Percentiles rank a stretch among this genome's conserved stretches.
These are phyloP conservation scores for Eimeria acervulina DNA, from an alignment of 169 alveolate genomes.

Conservation along the genomic window DNA sequence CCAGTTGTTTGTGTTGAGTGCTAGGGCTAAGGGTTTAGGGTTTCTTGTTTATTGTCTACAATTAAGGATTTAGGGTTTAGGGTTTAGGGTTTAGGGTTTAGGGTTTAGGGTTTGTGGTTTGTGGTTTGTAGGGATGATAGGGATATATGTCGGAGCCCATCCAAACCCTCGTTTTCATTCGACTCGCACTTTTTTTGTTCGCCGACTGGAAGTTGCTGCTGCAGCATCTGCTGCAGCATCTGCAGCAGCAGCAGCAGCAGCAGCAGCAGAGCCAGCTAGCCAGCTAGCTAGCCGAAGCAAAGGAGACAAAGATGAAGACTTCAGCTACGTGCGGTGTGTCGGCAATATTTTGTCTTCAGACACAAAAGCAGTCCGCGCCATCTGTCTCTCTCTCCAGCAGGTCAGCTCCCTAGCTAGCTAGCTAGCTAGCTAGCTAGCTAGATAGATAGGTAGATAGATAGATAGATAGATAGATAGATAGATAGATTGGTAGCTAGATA, in stretches of 20 bases:
- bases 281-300: neutral
- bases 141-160: slow-evolving; percentile 48
- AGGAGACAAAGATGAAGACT: slow-evolving; percentile 60
- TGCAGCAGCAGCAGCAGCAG: too few species aligned
- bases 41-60: neutral
- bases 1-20: too few species aligned
- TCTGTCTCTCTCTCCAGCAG: slow-evolving; percentile 26
- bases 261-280: too few species aligned
- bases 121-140: neutral
- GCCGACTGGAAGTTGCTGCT: neutral
- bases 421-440: neutral
- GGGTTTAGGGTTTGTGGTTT: neutral
- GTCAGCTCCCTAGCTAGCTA: slow-evolving; percentile 40
- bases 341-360: slow-evolving; percentile 33
- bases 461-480: neutral
- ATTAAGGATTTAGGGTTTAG: neutral
- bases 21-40: neutral
- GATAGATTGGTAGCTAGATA: neutral
- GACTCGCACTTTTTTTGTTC: slow-evolving; percentile 58
- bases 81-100: neutral
- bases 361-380: slow-evolving; percentile 9
- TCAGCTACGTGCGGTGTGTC: slow-evolving; percentile 77
- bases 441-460: neutral
- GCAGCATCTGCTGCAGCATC: neutral
- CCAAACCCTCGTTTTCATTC: slow-evolving; percentile 64